Base-by-base conservation (phyloP, 2,329 filamentous ascomycete species). In the Colletotrichum lini region DNA sequence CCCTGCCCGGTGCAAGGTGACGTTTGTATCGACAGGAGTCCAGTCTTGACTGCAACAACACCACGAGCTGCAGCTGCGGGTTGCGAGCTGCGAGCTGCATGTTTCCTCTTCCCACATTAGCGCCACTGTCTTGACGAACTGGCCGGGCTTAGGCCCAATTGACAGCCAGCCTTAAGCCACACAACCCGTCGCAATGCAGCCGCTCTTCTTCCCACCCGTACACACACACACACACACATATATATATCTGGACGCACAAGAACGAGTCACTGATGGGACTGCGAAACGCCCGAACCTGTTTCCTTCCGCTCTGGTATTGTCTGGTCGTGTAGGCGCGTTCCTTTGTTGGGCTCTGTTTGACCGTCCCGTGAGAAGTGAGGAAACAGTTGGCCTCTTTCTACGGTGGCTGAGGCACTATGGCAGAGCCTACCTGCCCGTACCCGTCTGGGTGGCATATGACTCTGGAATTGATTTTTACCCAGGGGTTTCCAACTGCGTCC, bases 71-170 rank as follows among this genome's bases (percentile, higher is more conserved):
- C 63, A 66, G 63, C 56, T 67, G 67, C 54, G 63, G 54, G 49
- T 57, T 70, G 56, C 26, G 40, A 63, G 65, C 65, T 71, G 68
- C 64, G 40, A 63, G 65, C 65, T 71, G 68, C 64, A 63, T 56
- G 56, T 67, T 67, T 26, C 65, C 65, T 71, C 45, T 18, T 50
- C 58, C 64, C 68, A 71, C 68, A 71, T 71, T 71, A 71, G 68
- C 68, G 68, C 68, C 26, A 44, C 50, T 67, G 45, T 63, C 45
- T 40, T 68, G n/a, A 67, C 67, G 67, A 70, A 67, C 67, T 54
- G 57, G 63, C 50, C n/a, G 49, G 65, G 54, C 64, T 63, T 35
- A 30, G 64, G 40, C 57, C 65, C 58, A 71, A 54, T 68, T 64
- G 52, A 71, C 68, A 63, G 38, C 23, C 62, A 56, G 56, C 62